Base-by-base conservation (phyloP, 495 filamentous ascomycete genomes). In the Hypoxylon crocopeplum region DNA sequence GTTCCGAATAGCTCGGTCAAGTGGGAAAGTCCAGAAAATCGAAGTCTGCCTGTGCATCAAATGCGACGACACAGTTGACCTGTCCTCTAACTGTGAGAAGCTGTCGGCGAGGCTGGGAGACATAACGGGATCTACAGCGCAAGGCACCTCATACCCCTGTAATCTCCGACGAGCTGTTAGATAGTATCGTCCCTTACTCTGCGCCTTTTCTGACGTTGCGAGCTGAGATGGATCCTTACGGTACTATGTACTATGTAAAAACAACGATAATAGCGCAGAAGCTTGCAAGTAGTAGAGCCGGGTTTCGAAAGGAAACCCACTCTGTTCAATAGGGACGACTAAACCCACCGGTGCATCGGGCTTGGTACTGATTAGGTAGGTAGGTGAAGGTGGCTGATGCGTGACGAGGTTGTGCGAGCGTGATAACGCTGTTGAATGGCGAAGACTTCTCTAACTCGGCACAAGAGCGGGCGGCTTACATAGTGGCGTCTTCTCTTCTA, bases 291-390 rank as follows among this genome's bases (percentile, higher is more conserved):
- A 27, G 8, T 27, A 27, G 24, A 27, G 24, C 24, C 3, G 24
- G 48, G 48, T 19, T 40, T 29, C 34, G 2, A 21, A 10, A 30
- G 12, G 39, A 42, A 15, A 12, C n/a, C n/a, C n/a, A n/a, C n/a
- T n/a, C n/a, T n/a, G n/a, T n/a, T n/a, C n/a, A n/a, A n/a, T n/a
- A n/a, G n/a, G n/a, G n/a, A n/a, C n/a, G n/a, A n/a, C n/a, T n/a
- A 30, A 19, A 34, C 27, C 1, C 30, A 51, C 38, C 33, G 17
- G 30, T 13, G 29, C 27, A 37, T 56, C 59, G 59, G 59, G 33
- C 15, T 37, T 40, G 11, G 13, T 51, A 22, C 50, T 62, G 11
- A 33, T 46, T 56, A 16, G 51, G 59, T 56, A 62, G 59, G 59
- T 56, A 37, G 24, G 25, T 7, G n/a, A 46, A 41, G n/a, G n/a